Base-by-base conservation (phyloP, 139 green algal genomes). In the Chlamydomonas schloesseri region DNA sequence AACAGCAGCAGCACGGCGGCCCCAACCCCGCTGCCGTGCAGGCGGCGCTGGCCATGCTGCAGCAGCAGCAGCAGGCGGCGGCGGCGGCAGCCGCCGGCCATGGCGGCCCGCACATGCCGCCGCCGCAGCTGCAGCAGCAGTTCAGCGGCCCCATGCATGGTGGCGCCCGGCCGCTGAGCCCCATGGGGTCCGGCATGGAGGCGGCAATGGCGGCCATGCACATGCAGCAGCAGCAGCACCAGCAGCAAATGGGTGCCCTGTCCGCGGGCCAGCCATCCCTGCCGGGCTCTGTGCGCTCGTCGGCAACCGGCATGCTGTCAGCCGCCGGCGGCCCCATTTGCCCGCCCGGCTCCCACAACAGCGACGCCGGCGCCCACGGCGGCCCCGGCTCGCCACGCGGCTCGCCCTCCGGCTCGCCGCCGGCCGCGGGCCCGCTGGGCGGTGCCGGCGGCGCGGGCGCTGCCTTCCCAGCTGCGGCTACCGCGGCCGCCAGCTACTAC, bases 401-500 rank as follows among this genome's bases (percentile, higher is more conserved):
- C 70, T 70, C 69, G 28, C 24, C 46, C 18, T 28, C 20, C 1
- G 81, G 81, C 29, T 78, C 81, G 14, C 81, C 81, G 36, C 69
- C 81, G 3, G 15, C 33, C 8, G 81, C 71, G 10, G 42, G 55
- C 13, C 55, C 68, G 15, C 69, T 78, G 26, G 68, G 33, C 34
- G 62, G 34, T 3, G 31, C 69, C 23, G 4, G 47, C 11, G 53
- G 69, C 8, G 55, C 14, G 4, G 36, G 65, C 6, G 20, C 46
- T 2, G 65, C 42, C 15, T n/a, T 68, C 21, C 3, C 77, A 23
- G 70, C 67, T 6, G 67, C 67, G 2, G 79, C 67, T 3, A 67
- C 67, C 1, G 55, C 65, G 1, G 65, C 79, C 18, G 67, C 65
- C 47, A 85, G 79, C 81, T 87, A 87, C 57, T 87, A 72, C 81